Conservation (phyloP, 345 rosid species). For the Eucalyptus tenuipes region DNA sequence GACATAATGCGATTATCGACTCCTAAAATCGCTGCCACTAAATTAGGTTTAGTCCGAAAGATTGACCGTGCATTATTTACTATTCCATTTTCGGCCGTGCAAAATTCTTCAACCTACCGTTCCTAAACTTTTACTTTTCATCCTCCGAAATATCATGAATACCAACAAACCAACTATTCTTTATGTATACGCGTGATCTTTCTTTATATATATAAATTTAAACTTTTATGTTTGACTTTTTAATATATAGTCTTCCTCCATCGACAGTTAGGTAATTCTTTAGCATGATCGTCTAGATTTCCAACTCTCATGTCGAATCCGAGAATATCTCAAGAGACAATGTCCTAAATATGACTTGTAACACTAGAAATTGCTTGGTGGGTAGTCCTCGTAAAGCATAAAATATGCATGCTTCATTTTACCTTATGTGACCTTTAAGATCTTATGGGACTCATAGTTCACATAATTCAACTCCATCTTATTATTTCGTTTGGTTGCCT, state of each 20-base stretch:
- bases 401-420: neutral
- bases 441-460: neutral
- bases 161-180: rapidly evolving
- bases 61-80: neutral
- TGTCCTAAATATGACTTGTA: neutral
- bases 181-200: rapidly evolving
- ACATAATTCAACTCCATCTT: neutral
- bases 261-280: neutral
- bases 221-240: neutral
- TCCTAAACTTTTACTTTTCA: neutral
- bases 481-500: neutral
- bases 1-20: neutral
- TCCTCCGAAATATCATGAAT: rapidly evolving
- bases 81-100: neutral
- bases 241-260: neutral
- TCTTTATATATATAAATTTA: neutral
- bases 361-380: neutral
- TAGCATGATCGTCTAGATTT: rapidly evolving
- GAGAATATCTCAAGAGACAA: neutral
- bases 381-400: neutral
- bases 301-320: neutral
- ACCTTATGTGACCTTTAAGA: neutral
- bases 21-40: neutral
- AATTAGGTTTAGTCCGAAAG: neutral
- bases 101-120: neutral